Base-by-base conservation (phyloP, 2,329 filamentous ascomycete species). In the Sordariomycetes sp. region DNA sequence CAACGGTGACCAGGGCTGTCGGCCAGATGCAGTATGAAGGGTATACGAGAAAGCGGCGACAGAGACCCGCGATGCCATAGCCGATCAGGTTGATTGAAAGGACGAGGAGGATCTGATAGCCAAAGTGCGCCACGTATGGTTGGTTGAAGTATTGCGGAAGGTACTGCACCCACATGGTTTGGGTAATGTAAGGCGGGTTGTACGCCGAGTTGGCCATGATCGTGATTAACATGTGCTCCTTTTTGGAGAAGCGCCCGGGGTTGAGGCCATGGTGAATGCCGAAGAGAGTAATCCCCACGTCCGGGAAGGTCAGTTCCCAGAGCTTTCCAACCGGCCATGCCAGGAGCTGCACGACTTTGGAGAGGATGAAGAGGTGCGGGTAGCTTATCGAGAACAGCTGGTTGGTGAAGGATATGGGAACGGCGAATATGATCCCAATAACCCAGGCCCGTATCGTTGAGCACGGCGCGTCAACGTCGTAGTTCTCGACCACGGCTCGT, bases 151-250 rank as follows among this genome's bases (percentile, higher is more conserved):
- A 81, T 51, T 70, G 69, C 0, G 74, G 74, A 28, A 80, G 65
- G 35, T 73, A 65, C 59, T 80, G 78, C 2, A 73, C 74, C 75
- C 76, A 79, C 53, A 79, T 71, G 54, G 80, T 76, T 60, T 76
- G 74, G 64, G 75, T 68, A 1, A 77, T 79, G 62, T 80, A 80
- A 0, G 78, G 77, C 16, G 71, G 65, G 25, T 70, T 71, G 63
- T 70, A 74, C 20, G 72, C 72, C 3, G 74, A 75, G 65, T 82
- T 82, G 48, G 83, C 79, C 75, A 80, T 79, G 64, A 79, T 76
- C 34, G 77, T 75, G 60, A 83, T 79, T 55, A 83, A 68, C 72
- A 80, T 75, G 66, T 82, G 79, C 65, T 82, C 79, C 66, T 82
- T 82, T 64, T 75, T 75, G 61, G 75, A 78, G 66, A 82, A 81